Percentiles rank a stretch among this genome's conserved stretches.
These are phyloP conservation scores for Sarcodon sp. DNA, from an alignment of 768 basidiomycete genomes.

Conservation along the genomic window DNA sequence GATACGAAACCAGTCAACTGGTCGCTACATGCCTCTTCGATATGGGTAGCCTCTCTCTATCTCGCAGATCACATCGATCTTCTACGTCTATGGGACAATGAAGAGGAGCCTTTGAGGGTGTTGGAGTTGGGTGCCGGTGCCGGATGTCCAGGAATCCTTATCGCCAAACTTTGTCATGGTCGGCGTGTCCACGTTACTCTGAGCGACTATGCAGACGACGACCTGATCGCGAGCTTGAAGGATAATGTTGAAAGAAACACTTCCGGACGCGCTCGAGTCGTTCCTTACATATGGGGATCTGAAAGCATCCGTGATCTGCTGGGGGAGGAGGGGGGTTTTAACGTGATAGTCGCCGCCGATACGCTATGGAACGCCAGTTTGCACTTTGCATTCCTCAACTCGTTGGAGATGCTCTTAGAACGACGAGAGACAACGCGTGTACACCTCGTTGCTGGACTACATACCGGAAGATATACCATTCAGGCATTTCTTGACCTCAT, in stretches of 20 bases:
- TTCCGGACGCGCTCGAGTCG: conserved; percentile 30
- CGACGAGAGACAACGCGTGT: conserved; percentile 31
- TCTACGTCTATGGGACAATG: conserved; percentile 20
- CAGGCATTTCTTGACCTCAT: conserved; percentile 40
- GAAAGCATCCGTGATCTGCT: conserved; percentile 19
- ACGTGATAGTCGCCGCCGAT: conserved; percentile 61
- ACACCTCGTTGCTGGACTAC: conserved; percentile 61
- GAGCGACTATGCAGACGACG: conserved; percentile 64
- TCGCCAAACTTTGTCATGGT: conserved; percentile 36
- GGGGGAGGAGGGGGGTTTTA: conserved; percentile 25
- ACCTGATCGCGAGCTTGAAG: conserved; percentile 41
- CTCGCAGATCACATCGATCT: conserved; percentile 51
- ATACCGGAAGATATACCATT: conserved; percentile 66
- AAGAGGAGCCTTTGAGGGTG: conserved; percentile 17
- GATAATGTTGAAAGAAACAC: conserved; percentile 48
- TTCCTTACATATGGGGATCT: conserved; percentile 57
- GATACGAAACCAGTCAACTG: conserved; percentile 60
- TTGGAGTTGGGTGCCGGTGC: conserved; percentile 69
- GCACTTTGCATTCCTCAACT: conserved; percentile 39
- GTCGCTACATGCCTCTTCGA: conserved; percentile 65
- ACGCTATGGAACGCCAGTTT: conserved; percentile 65
- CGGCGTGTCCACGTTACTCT: conserved; percentile 28
- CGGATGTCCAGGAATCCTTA: conserved; percentile 58
- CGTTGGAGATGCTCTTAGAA: conserved; percentile 35
- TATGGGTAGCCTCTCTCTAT: conserved; percentile 61